Conservation (phyloP, 1,284 basidiomycete genomes). For the Puccinia novopanici region DNA sequence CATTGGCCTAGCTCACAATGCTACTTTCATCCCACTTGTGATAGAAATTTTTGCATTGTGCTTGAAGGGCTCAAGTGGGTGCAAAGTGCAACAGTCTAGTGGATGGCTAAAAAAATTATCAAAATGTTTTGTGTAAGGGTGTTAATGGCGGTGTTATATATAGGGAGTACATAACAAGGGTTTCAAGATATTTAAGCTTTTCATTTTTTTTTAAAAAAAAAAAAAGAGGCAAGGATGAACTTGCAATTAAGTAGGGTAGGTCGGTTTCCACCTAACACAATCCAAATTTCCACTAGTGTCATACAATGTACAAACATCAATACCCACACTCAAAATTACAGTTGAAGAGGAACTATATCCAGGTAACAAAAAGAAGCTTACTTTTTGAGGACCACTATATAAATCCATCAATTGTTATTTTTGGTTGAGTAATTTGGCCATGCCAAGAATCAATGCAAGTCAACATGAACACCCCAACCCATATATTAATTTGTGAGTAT, state of each 20-base stretch:
- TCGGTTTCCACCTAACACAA: neutral
- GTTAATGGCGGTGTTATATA: too few relatives aligned
- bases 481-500: slow-evolving; percentile 37
- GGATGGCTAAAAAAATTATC: too few relatives aligned
- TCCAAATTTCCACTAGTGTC: neutral
- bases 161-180: too few relatives aligned
- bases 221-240: too few relatives aligned
- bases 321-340: neutral
- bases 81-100: too few relatives aligned
- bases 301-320: neutral
- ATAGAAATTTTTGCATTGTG: too few relatives aligned
- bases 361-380: slow-evolving; percentile 1
- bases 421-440: neutral
- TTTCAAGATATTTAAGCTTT: too few relatives aligned
- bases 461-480: slow-evolving; percentile 42
- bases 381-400: slow-evolving; percentile 6
- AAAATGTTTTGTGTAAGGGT: too few relatives aligned
- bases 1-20: too few relatives aligned
- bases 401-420: neutral
- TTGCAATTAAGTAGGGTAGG: slow-evolving; percentile 1
- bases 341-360: neutral
- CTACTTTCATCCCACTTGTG: too few relatives aligned
- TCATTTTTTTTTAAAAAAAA: too few relatives aligned
- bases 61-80: too few relatives aligned
- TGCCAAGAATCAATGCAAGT: slow-evolving; percentile 28